These are phyloP conservation scores for Fraxinus quadrangulata DNA, from an alignment of 257 asterid genomes.

Conservation along the genomic window DNA sequence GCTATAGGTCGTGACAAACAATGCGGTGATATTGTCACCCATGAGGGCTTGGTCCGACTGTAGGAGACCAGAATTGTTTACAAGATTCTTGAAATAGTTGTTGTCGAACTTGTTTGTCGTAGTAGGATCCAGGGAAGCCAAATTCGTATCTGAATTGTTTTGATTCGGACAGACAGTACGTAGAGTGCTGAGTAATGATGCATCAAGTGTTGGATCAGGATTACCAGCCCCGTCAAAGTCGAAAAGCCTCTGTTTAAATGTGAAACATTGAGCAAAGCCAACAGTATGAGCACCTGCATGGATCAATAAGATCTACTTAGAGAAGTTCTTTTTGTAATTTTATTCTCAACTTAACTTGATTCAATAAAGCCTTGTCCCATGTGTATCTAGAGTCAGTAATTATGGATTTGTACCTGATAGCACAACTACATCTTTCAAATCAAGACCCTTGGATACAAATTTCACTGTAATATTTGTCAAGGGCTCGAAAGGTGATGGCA, in stretches of 20 bases:
- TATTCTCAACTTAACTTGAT: no score
- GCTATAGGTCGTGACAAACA: slow-evolving; percentile 47
- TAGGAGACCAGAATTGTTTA: slow-evolving; percentile 54
- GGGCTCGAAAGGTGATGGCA: slow-evolving; percentile 70
- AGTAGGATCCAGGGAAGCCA: slow-evolving; percentile 54
- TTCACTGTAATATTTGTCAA: slow-evolving; percentile 58
- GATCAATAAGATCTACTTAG: not conserved
- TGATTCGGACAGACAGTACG: slow-evolving; percentile 53
- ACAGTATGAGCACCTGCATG: slow-evolving; percentile 69
- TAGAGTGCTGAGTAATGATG: slow-evolving; percentile 38
- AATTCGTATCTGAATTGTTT: slow-evolving; percentile 45
- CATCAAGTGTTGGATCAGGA: slow-evolving; percentile 66
- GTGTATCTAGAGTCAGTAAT: not conserved
- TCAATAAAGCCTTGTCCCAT: no score
- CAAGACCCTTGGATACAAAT: slow-evolving; percentile 62
- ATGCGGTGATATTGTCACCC: slow-evolving; percentile 51
- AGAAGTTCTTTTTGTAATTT: no score
- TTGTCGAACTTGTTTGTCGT: slow-evolving; percentile 56
- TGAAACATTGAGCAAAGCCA: slow-evolving; percentile 74
- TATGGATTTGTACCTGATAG: slow-evolving; percentile 54
- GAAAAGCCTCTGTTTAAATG: slow-evolving; percentile 65
- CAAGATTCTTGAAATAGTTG: slow-evolving; percentile 24
- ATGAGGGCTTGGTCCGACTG: slow-evolving; percentile 70
- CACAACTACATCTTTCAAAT: slow-evolving; percentile 60
- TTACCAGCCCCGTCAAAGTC: slow-evolving; percentile 74